phyloP scores from a whole-genome alignment of 2,329 filamentous ascomycete species.

The Fusarium pseudoanthophilum region DNA sequence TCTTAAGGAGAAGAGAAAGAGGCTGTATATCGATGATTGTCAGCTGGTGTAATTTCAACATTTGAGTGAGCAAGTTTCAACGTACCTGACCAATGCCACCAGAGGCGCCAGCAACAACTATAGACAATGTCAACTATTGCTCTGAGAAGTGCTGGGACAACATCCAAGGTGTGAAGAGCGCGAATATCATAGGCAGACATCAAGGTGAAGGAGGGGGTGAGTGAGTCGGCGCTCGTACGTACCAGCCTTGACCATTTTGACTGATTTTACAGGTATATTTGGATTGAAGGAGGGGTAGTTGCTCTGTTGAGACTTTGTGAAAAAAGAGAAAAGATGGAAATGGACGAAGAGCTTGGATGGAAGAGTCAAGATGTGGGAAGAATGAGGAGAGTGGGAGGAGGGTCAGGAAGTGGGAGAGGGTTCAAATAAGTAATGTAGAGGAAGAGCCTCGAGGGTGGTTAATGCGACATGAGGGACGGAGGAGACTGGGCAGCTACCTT shows the following conservation, averaged over 20 bases:
- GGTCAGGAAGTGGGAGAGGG: slow-evolving; percentile 37
- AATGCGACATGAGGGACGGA: slow-evolving; percentile 19
- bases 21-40: slow-evolving; percentile 66
- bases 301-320: slow-evolving; percentile 2
- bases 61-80: slow-evolving; percentile 20
- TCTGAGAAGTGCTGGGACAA: neutral
- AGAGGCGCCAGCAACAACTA: slow-evolving; percentile 91
- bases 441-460: slow-evolving; percentile 29
- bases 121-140: slow-evolving; percentile 20
- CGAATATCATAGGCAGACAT: neutral
- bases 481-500: slow-evolving; percentile 6
- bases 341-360: slow-evolving; percentile 12
- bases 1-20: slow-evolving; percentile 95
- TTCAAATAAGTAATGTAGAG: slow-evolving; percentile 35
- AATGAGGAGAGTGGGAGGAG: slow-evolving; percentile 14
- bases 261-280: slow-evolving; percentile 33
- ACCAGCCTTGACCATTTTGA: slow-evolving; percentile 72
- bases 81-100: slow-evolving; percentile 97
- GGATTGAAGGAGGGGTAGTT: slow-evolving; percentile 4
- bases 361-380: slow-evolving; percentile 16
- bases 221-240: slow-evolving; percentile 45
- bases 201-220: slow-evolving; percentile 39
- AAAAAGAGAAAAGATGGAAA: slow-evolving; percentile 6
- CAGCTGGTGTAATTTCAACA: slow-evolving; percentile 22
- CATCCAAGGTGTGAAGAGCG: neutral